Evolutionary conservation across 345 rosid species (phyloP), one percentile per base, ranked within the genome.

Genomic region (Lepidium didymum): DNA sequence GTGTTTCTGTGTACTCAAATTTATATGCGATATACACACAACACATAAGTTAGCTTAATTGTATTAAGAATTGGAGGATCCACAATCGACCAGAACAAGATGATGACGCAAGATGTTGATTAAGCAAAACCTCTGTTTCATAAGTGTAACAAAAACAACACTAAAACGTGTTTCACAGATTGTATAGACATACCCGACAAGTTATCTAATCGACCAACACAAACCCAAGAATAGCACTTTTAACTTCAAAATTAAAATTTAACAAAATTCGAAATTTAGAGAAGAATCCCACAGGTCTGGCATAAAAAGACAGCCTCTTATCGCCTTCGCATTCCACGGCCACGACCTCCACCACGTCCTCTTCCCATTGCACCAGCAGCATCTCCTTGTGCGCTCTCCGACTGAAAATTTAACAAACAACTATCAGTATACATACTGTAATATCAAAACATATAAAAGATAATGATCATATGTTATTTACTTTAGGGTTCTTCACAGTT

Each of bases 401-500:
- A 92, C 98, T 92, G 81, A 76, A 81, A 7, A 41, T 42, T 18
- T 29, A 1, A 13, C 33, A 56, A 6, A 53, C 19, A 33, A 47
- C 46, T 53, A 62, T 68, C 52, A 61, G 13, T 47, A 29, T 16
- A 35, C 4, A 60, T 42, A 67, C 8, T 18, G 25, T 44, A 29
- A 29, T 35, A 16, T 31, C 34, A 34, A 35, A 52, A 15, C 37
- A 44, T 23, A 46, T 5, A 43, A 10, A 38, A 14, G n/a, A 47
- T 34, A 19, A 62, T 4, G 42, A 16, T 27, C 50, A 52, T 27
- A 7, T 63, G 70, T 53, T 34, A 6, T 21, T 52, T 84, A 95
- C 99, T 97, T 95, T 95, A 2, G 99, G 98, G 82, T 91, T 95
- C 83, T 89, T 91, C 36, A 95, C 96, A 29, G 99, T 95, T 83